Base-by-base conservation (phyloP, 1,284 basidiomycete genomes). In the Sporisorium scitamineum region DNA sequence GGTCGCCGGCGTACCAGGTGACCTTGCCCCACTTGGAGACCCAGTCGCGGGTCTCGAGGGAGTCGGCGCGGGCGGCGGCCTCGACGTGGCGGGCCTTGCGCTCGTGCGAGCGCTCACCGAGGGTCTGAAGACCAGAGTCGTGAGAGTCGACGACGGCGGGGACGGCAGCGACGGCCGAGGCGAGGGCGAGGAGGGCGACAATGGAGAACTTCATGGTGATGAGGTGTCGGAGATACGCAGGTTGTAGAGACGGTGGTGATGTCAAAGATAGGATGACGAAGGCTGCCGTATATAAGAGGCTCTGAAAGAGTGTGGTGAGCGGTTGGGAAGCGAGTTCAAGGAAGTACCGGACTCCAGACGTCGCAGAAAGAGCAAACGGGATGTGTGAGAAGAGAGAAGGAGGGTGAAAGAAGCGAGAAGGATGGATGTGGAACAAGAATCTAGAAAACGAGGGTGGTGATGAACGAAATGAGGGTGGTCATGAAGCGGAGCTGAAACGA, bases 1-100 rank as follows among this genome's bases (percentile, higher is more conserved):
- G 82, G 20, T 29, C 32, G 48, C 82, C 82, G 16, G 48, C 73
- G 70, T 83, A 83, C 71, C 75, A 83, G 59, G 82, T 83, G 34
- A 80, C 50, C 58, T 71, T 75, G 34, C 79, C 80, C 39, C 41
- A 54, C 54, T 77, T 77, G 42, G 50, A 52, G 18, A 76, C 70
- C 52, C 47, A 73, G 54, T 77, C 73, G 37, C 79, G 79, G 51
- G 70, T 57, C 61, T 81, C 63, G 32, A 74, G 18, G 16, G 55
- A 52, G 56, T 22, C 29, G 13, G 65, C 31, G 37, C 54, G 53
- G 14, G 65, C 61, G 24, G 58, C 52, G 10, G 54, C 26, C 60
- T 69, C 72, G 57, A 65, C 44, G 44, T 78, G 76, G 27, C 77
- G 76, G 3, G 80, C 77, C 66, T 80, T 82, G 62, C 68, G 67